phyloP scores from a whole-genome alignment of 495 filamentous ascomycete genomes.

The Lentithecium fluviatile region DNA sequence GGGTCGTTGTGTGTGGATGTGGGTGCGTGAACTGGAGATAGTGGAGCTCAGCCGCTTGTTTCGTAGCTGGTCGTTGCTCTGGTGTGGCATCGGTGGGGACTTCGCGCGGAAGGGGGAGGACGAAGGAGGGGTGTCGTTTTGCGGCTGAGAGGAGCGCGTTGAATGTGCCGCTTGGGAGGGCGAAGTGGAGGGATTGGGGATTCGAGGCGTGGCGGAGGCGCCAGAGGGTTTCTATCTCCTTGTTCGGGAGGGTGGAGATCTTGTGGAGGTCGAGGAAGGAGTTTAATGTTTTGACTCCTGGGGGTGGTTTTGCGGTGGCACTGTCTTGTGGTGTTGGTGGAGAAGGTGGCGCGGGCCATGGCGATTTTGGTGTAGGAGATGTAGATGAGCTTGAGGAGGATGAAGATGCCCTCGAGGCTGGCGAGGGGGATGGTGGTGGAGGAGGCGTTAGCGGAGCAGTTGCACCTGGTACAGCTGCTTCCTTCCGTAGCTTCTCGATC shows the following conservation, averaged over 20 bases:
- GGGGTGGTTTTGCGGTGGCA: conserved; percentile 40
- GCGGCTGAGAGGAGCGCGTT: conserved; percentile 64
- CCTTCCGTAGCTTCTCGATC: conserved; percentile 64
- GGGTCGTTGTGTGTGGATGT: conserved; percentile 66
- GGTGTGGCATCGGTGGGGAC: conserved; percentile 58
- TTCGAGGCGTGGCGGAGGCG: conserved; percentile 77
- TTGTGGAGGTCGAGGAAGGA: conserved; percentile 83
- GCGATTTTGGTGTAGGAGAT: conserved; percentile 19
- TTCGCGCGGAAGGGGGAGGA: conserved; percentile 78
- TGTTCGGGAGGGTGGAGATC: conserved; percentile 64
- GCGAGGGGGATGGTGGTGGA: conserved; percentile 25
- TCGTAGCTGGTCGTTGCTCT: conserved; percentile 21
- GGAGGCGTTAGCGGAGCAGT: conserved; percentile 45
- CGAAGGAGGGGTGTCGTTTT: conserved; percentile 76
- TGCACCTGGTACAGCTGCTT: conserved; percentile 58
- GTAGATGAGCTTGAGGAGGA: neutral
- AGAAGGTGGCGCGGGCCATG: conserved; percentile 42
- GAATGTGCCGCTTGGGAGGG: conserved; percentile 72
- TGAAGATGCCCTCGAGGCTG: conserved; percentile 8
- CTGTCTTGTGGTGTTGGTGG: conserved; percentile 36
- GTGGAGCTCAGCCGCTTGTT: conserved; percentile 73
- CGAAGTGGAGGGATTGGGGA: conserved; percentile 72
- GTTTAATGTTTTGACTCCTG: conserved; percentile 74
- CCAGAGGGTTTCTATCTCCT: conserved; percentile 87
- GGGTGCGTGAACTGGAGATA: conserved; percentile 77